Percentiles rank a stretch among this genome's conserved stretches.
These are phyloP conservation scores for Arxiozyma telluris DNA, from an alignment of 1,139 yeast genomes.

Conservation along the genomic window DNA sequence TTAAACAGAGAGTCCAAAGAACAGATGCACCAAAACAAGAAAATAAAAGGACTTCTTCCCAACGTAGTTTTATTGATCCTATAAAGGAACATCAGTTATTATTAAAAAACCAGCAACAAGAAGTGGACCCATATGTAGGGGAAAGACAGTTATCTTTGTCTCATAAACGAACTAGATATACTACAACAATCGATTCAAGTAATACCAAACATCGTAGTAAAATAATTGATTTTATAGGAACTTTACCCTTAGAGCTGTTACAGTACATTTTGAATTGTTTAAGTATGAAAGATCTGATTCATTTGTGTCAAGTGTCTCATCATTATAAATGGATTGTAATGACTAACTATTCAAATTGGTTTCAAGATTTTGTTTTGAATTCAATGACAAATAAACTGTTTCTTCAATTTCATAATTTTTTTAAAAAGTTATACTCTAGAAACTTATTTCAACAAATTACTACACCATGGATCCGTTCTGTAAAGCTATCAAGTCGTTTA, in stretches of 20 bases:
- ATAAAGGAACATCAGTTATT: slow-evolving; percentile 9
- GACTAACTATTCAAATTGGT: slow-evolving; percentile 5
- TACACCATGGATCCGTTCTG: slow-evolving; percentile 5
- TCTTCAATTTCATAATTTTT: slow-evolving; percentile 12
- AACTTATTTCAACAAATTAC: not conserved
- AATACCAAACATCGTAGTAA: not conserved
- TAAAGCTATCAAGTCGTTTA: slow-evolving; percentile 15
- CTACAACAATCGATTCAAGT: not conserved
- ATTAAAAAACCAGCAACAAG: not conserved
- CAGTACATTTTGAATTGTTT: slow-evolving; percentile 16
- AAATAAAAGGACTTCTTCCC: not conserved
- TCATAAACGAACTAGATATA: not conserved
- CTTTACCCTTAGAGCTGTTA: slow-evolving; percentile 22
- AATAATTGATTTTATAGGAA: slow-evolving; percentile 16
- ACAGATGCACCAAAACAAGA: not conserved
- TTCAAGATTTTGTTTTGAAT: slow-evolving; percentile 13
- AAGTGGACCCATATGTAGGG: not conserved
- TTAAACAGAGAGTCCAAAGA: slow-evolving; percentile 2
- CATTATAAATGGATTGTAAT: not conserved
- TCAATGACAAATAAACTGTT: slow-evolving; percentile 12
- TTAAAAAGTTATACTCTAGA: slow-evolving; percentile 6
- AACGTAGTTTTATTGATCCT: slow-evolving; percentile 19
- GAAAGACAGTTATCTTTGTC: not conserved
- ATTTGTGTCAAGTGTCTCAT: slow-evolving; percentile 15
- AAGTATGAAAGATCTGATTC: slow-evolving; percentile 14